Base-by-base conservation (phyloP, 2,329 filamentous ascomycete genomes). In the Pseudogymnoascus sp. region DNA sequence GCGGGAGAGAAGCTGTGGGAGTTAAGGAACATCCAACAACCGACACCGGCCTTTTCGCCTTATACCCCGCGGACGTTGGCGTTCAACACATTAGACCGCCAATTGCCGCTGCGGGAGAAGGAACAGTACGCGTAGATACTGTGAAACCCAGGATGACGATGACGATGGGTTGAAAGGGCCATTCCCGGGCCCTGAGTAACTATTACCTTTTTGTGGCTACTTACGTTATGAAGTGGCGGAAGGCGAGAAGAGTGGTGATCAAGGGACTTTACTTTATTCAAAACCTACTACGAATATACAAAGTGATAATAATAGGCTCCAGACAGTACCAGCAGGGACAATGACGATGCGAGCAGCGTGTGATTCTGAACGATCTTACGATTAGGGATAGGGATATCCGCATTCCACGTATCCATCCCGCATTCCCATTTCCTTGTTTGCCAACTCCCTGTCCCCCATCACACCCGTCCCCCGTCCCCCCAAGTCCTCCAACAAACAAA, bases 41-140 rank as follows among this genome's bases (percentile, higher is more conserved):
- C 77, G 1, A 67, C 67, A 31, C 76, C 76, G 18, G 75, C 74
- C 28, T 68, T 70, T 31, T 72, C 78, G 66, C 83, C 84, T 0
- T 88, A 81, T 66, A 89, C 87, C 5, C 87, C 87, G 5, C 75
- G 88, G 67, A 89, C 88, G 14, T 80, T 84, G 72, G 88, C 87
- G 1, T 90, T 90, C 72, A 80, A 88, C 69, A 81, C 82, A 11
- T 76, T 88, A 59, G 83, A 87, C 66, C 75, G 84, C 63, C 82
- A 82, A 69, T 72, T 86, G 64, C 84, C 84, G 2, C 71, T 84
- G 59, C 77, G 82, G 61, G 64, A 65, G 11, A 62, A 67, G 28
- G 28, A 31, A 36, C 28, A 23, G 56, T 34, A 18, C 16, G 2
- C 49, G 3, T 56, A 56, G 28, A 56, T 56, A 18, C 25, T 34